Percentiles rank a stretch among this genome's conserved stretches.
phyloP scores from a whole-genome alignment of 805 yeast genomes.

The Suhomyces sp. region DNA sequence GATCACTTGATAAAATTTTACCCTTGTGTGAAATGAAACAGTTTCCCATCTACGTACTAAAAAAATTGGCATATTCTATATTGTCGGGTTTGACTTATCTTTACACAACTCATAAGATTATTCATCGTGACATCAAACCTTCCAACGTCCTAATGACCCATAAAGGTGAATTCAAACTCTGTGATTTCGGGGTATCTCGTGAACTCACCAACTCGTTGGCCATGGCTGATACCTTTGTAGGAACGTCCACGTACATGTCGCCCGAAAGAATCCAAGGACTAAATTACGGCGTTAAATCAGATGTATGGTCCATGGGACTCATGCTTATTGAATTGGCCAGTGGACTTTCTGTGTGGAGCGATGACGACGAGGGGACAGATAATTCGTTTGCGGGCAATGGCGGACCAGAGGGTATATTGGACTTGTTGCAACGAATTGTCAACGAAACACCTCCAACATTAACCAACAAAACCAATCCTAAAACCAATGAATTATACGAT shows the following conservation, averaged over 20 bases:
- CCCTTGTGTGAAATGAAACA: constrained; percentile 41
- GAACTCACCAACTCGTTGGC: constrained; percentile 84
- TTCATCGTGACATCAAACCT: constrained; percentile 95
- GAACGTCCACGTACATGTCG: constrained; percentile 94
- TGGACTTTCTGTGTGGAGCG: constrained; percentile 77
- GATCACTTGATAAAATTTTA: constrained; percentile 80
- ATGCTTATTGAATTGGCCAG: constrained; percentile 86
- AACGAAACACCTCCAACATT: constrained; percentile 87
- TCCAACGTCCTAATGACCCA: constrained; percentile 87
- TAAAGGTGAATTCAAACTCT: constrained; percentile 81
- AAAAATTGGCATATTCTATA: constrained; percentile 72
- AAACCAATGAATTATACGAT: constrained; percentile 34
- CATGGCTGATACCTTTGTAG: constrained; percentile 93
- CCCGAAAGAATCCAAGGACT: constrained; percentile 98
- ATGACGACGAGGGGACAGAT: constrained; percentile 34
- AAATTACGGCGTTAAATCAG: constrained; percentile 90
- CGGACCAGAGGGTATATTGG: constrained; percentile 81
- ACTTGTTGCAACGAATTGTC: constrained; percentile 86
- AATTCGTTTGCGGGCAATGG: constrained; percentile 27
- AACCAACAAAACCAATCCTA: constrained; percentile 27
- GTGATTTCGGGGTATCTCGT: constrained; percentile 96
- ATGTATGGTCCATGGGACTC: constrained; percentile 94
- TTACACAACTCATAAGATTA: constrained; percentile 79
- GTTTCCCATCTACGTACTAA: constrained; percentile 62
- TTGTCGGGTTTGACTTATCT: constrained; percentile 78